Evolutionary conservation across 192 early-diverging fungal species (phyloP), one percentile per base, ranked within the genome.

Genomic region (Entophlyctis luteolus): DNA sequence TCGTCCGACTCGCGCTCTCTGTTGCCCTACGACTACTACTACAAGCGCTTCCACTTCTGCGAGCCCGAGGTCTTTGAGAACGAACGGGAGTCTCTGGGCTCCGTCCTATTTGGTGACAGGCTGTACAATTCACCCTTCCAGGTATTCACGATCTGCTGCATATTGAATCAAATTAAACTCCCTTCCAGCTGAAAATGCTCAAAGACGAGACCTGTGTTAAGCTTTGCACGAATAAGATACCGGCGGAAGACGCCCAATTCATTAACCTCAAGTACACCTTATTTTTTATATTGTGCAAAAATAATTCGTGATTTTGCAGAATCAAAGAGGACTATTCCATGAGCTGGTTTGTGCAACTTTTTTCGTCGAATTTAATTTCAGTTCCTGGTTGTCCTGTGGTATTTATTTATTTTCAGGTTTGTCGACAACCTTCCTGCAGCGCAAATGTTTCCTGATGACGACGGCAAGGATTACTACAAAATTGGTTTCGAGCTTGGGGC

Each of bases 61-160:
- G 60, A 72, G 52, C 90, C 90, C 1, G 85, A 76, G 37, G 86
- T 83, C 14, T 67, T 75, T 29, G 70, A 82, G 59, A 76, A 83
- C 0, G 81, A 86, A 58, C 70, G 88, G 25, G 95, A 96, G 76
- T 89, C 85, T 1, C 81, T 98, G 53, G 95, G 95, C 34, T 88
- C 86, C 65, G 94, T 98, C 42, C 75, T 98, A 32, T 98, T 98
- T 89, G 96, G 96, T 4, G 94, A 98, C 65, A 85, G 95, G 33
- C 89, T 98, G 67, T 93, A 86, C 58, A 85, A 77, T 52, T 94
- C 93, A 2, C 81, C 79, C 2, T 91, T 92, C 66, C 71, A 92
- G 78, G 84, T 96, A 20, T n/a, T 23, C 36, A 32, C 34, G 8
- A 8, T 27, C 38, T 39, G 25, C 57, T 25, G 37, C 57, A 36